Evolutionary conservation across 2,329 filamentous ascomycete species (phyloP).

Genomic region (Cercospora zeae-maydis): DNA sequence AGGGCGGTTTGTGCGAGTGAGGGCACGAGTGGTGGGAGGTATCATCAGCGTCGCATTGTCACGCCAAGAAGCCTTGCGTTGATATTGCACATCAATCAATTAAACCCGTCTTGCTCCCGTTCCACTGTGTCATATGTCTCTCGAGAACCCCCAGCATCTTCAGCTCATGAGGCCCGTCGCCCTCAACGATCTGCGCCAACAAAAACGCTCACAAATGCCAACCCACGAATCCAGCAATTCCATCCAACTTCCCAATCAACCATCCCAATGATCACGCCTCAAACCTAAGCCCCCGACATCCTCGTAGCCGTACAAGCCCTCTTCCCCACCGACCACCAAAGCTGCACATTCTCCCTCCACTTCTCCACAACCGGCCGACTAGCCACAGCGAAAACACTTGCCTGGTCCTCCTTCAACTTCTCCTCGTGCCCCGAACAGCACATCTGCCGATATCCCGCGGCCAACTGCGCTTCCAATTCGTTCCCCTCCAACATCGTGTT

Average conservation of each 20-base stretch:
- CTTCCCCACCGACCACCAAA: conserved; percentile 8
- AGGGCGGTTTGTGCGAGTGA: background rate
- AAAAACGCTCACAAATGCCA: background rate
- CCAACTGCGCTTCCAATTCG: conserved; percentile 14
- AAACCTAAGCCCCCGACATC: background rate
- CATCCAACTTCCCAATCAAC: background rate
- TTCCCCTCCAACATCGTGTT: conserved; percentile 1
- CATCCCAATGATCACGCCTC: background rate
- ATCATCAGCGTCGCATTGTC: background rate
- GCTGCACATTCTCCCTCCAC: conserved; percentile 14
- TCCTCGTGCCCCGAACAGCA: conserved; percentile 19
- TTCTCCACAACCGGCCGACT: conserved; percentile 11
- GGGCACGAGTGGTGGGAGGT: background rate
- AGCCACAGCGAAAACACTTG: conserved; percentile 7
- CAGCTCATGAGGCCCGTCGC: background rate
- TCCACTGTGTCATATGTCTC: background rate
- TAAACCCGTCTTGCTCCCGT: background rate
- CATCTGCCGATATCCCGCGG: conserved; percentile 10
- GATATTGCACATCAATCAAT: background rate
- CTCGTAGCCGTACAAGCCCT: background rate
- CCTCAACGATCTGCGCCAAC: background rate
- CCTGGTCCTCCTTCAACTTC: conserved; percentile 15
- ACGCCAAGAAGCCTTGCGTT: background rate
- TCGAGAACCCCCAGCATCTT: background rate
- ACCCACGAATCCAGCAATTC: background rate